phyloP scores from a whole-genome alignment of 768 basidiomycete genomes.

The Amanita pseudoporphyria region DNA sequence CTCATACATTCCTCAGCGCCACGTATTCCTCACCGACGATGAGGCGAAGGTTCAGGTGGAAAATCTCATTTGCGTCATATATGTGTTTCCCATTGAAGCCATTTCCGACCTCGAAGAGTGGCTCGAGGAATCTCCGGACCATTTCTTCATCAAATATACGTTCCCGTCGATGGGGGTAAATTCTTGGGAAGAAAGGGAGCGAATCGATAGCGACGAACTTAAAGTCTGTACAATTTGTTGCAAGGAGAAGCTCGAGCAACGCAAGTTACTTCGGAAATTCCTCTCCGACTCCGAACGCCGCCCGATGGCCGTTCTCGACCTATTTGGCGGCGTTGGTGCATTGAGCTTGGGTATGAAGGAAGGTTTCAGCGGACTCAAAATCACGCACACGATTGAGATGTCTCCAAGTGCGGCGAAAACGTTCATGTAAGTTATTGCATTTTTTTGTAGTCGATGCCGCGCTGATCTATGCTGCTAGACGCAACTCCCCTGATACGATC shows the following conservation, averaged over 20 bases:
- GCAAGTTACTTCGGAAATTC: constrained; percentile 25
- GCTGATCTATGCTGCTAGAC: constrained; percentile 21
- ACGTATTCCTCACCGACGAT: constrained; percentile 52
- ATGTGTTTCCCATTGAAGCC: constrained; percentile 29
- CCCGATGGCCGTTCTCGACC: constrained; percentile 28
- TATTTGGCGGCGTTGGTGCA: constrained; percentile 50
- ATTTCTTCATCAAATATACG: constrained; percentile 47
- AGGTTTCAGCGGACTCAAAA: constrained; percentile 39
- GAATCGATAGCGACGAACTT: constrained; percentile 25
- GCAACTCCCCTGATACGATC: constrained; percentile 39
- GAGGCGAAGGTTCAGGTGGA: constrained; percentile 20
- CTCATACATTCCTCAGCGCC: constrained; percentile 29
- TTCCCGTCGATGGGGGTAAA: constrained; percentile 33
- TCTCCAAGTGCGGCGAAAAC: constrained; percentile 68
- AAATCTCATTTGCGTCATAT: constrained; percentile 38
- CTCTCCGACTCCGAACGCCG: constrained; percentile 15
- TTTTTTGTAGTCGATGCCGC: neutral
- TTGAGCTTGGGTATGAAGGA: constrained; percentile 52
- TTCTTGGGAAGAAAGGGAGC: constrained; percentile 27
- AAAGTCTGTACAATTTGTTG: constrained; percentile 39
- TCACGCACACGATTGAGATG: constrained; percentile 64
- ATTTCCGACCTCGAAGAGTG: constrained; percentile 28
- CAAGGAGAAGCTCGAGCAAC: constrained; percentile 19
- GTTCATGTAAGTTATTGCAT: constrained; percentile 34
- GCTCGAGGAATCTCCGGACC: constrained; percentile 41